Base-by-base conservation (phyloP, 202 grass and related monocot species). In the Zizania palustris region DNA sequence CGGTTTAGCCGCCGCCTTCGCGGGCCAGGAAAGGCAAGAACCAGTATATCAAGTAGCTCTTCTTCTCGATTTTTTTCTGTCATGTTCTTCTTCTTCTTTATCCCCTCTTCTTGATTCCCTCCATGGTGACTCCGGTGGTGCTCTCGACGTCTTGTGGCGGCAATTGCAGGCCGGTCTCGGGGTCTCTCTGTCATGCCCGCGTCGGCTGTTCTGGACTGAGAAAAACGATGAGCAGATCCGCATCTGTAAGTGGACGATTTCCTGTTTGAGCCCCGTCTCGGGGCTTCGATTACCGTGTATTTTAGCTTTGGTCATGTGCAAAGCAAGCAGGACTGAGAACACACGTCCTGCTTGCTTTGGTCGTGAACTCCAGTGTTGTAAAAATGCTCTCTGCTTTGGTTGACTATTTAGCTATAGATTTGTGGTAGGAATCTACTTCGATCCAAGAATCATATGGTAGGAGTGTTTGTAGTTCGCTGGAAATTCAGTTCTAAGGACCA, bases 221-320 rank as follows among this genome's bases (percentile, higher is more conserved):
- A 41, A 90, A 71, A 9, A 20, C 9, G 83, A 92, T 90, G 92
- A 67, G 57, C 60, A 69, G 79, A 85, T 92, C 86, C 60, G 67
- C 71, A 71, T 74, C 45, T 75, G 93, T 92, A 71, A 88, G 88
- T 69, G 37, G 3, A 12, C 18, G 14, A 7, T 43, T 51, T 79
- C 43, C 14, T 62, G 4, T 45, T 64, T 64, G 20, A 16, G 56
- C 55, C 11, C 0, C 1, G 7, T 34, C 74, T 13, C 16, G 74
- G 50, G 13, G 3, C 19, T 63, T 33, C 45, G 11, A 36, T 28
- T 1, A 21, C 22, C 5, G 7, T 49, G 11, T 40, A 45, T 37
- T 65, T 60, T 43, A 28, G 28, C 28, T 28, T 28, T 28, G 28
- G 28, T 28, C 28, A 28, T 28, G 28, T 28, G 0, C 28, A 28